A percentile compares a stretch with the other conserved stretches of the same genome.
These are phyloP conservation scores for Carpinus viminea DNA, from an alignment of 306 rosid genomes.

Conservation along the genomic window DNA sequence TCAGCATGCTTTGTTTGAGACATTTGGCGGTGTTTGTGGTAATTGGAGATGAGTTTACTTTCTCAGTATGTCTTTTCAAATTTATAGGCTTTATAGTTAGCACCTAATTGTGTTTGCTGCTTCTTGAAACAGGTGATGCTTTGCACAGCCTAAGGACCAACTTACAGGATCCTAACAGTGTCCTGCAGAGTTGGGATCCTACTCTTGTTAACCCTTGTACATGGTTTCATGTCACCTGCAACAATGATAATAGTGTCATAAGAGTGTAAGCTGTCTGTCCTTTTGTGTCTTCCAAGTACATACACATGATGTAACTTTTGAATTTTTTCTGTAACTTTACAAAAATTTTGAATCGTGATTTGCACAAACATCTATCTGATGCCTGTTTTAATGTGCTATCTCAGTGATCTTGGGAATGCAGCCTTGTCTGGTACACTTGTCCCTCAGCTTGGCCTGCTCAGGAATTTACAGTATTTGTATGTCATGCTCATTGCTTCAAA, in stretches of 20 bases:
- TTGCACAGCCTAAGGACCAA: slow-evolving; percentile 87
- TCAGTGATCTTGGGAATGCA: slow-evolving; percentile 97
- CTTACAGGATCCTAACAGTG: slow-evolving; percentile 91
- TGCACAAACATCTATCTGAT: slow-evolving; percentile 20
- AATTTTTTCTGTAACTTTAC: background rate
- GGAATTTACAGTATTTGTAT: slow-evolving; percentile 94
- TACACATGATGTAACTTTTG: slow-evolving; percentile 9
- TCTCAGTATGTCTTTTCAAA: slow-evolving; percentile 7
- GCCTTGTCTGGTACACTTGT: slow-evolving; percentile 94
- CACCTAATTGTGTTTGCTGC: slow-evolving; percentile 29
- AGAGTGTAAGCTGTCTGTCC: slow-evolving; percentile 73
- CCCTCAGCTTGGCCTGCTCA: slow-evolving; percentile 94
- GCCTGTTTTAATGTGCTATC: slow-evolving; percentile 25
- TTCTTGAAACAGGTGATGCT: slow-evolving; percentile 80
- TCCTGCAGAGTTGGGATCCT: slow-evolving; percentile 99
- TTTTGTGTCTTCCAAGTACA: slow-evolving; percentile 13
- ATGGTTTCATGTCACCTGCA: slow-evolving; percentile 99
- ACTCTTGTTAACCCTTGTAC: slow-evolving; percentile 98
- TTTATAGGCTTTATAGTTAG: background rate
- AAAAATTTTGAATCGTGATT: background rate
- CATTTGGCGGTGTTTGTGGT: background rate
- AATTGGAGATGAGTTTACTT: slow-evolving; percentile 8
- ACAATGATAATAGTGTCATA: slow-evolving; percentile 94
- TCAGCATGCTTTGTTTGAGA: slow-evolving; percentile 15
- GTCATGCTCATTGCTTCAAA: slow-evolving; percentile 32